Percentiles rank a stretch among this genome's conserved stretches.
These are phyloP conservation scores for Diaporthe ilicicola DNA, from an alignment of 2,329 filamentous ascomycete species.

Conservation along the genomic window DNA sequence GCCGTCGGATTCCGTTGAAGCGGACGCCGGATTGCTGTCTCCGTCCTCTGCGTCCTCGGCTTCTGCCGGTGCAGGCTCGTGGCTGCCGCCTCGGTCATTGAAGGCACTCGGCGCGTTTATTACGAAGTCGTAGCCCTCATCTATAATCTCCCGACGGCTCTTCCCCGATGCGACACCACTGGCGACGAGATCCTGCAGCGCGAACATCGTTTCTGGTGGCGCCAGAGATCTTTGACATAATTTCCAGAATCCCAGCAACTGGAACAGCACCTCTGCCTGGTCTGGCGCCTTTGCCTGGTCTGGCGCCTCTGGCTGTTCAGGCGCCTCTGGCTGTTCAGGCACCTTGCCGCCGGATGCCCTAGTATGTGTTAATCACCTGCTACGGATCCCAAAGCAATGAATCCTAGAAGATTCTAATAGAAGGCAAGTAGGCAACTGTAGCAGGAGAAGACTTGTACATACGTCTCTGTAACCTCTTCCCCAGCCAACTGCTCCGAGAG, in stretches of 20 bases:
- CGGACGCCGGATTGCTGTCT: too few species aligned
- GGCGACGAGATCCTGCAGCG: background rate
- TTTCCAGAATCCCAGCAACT: background rate
- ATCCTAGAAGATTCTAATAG: background rate
- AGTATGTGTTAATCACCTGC: background rate
- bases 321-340: too few species aligned
- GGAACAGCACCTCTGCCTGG: background rate
- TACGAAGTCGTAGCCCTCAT: background rate
- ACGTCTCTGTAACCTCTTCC: background rate
- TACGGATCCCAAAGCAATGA: too few species aligned
- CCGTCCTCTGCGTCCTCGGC: background rate
- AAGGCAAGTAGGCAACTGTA: background rate
- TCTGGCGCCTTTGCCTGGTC: background rate
- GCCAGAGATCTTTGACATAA: background rate
- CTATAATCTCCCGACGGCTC: background rate
- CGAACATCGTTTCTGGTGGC: background rate
- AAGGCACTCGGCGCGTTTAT: background rate
- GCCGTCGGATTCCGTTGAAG: too few species aligned
- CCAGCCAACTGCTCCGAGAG: background rate
- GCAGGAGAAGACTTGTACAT: background rate
- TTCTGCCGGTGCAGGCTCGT: background rate
- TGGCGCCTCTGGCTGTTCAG: background rate
- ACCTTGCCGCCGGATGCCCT: too few species aligned
- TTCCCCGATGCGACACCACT: too few species aligned
- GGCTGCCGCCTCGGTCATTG: background rate